phyloP scores from a whole-genome alignment of 495 filamentous ascomycete species.

The Elaphomyces granulatus region DNA sequence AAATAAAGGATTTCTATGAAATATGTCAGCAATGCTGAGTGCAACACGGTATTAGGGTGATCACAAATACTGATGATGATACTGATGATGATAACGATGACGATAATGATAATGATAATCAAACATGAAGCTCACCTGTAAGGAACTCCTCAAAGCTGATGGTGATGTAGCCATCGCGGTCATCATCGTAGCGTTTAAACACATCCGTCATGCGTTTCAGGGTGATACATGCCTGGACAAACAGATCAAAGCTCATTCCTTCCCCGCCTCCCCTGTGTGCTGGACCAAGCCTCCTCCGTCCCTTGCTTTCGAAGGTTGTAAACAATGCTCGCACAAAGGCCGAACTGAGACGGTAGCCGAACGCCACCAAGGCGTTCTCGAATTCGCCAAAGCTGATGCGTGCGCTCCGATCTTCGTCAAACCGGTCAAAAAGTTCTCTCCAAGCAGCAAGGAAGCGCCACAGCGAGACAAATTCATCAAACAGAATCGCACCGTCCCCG shows the following conservation, averaged over 20 bases:
- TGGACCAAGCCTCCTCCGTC: slow-evolving; percentile 17
- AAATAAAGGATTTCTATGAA: too few relatives aligned
- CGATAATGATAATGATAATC: too few relatives aligned
- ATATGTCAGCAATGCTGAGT: too few relatives aligned
- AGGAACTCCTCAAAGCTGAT: slow-evolving; percentile 72
- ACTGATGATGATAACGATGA: too few relatives aligned
- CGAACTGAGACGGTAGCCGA: slow-evolving; percentile 80
- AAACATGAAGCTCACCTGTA: slow-evolving; percentile 34
- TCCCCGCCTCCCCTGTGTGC: slow-evolving; percentile 23
- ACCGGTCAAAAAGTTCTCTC: slow-evolving; percentile 88
- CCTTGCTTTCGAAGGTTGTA: slow-evolving; percentile 43
- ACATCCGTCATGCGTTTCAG: slow-evolving; percentile 98
- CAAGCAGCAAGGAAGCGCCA: slow-evolving; percentile 94
- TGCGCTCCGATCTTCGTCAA: slow-evolving; percentile 77
- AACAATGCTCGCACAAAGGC: slow-evolving; percentile 76
- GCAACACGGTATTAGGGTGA: too few relatives aligned
- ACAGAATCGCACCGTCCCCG: slow-evolving; percentile 75
- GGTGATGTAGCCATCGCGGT: slow-evolving; percentile 84
- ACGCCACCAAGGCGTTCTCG: slow-evolving; percentile 78
- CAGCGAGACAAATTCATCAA: slow-evolving; percentile 85
- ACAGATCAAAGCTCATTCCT: slow-evolving; percentile 89
- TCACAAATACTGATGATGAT: too few relatives aligned
- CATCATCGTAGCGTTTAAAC: slow-evolving; percentile 97
- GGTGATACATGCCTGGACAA: slow-evolving; percentile 93
- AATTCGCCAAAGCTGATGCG: slow-evolving; percentile 81